Evolutionary conservation across 164 flowering plant genomes (phyloP).

Genomic region (Vitis riparia): DNA sequence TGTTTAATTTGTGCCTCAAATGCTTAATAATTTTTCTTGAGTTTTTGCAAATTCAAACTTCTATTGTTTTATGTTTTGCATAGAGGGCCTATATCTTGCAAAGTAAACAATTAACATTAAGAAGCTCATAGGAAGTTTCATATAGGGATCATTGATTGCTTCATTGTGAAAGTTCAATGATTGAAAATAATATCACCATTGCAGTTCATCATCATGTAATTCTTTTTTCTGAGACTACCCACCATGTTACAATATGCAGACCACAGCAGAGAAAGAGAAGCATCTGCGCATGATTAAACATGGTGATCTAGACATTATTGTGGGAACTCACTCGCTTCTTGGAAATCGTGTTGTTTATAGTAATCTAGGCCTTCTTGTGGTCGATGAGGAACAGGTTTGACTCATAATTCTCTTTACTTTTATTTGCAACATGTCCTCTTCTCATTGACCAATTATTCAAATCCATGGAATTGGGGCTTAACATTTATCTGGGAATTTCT

Average conservation of each 20-base stretch:
- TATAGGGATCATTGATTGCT: conserved; percentile 1
- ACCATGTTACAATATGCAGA: conserved; percentile 49
- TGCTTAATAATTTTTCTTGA: not conserved
- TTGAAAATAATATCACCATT: not conserved
- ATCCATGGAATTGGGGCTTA: no score
- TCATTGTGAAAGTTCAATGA: not conserved
- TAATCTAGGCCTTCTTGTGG: conserved; percentile 91
- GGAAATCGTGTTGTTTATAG: conserved; percentile 88
- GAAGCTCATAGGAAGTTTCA: not conserved
- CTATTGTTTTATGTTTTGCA: not conserved
- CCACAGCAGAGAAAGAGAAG: conserved; percentile 84
- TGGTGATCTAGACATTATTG: conserved; percentile 78
- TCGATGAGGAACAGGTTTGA: conserved; percentile 97
- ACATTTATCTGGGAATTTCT: no score
- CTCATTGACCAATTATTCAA: no score
- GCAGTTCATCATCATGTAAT: not conserved
- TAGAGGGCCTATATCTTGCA: not conserved
- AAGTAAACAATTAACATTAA: not conserved
- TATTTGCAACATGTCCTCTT: no score
- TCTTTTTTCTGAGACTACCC: conserved; percentile 10
- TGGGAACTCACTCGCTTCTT: conserved; percentile 97
- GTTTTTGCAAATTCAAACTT: not conserved
- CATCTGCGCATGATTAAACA: conserved; percentile 66
- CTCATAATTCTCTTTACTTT: conserved; percentile 3
- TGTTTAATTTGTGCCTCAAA: not conserved